Evolutionary conservation across 2,329 filamentous ascomycete genomes (phyloP), one percentile per base, ranked within the genome.

Genomic region (Ascochyta lentis): DNA sequence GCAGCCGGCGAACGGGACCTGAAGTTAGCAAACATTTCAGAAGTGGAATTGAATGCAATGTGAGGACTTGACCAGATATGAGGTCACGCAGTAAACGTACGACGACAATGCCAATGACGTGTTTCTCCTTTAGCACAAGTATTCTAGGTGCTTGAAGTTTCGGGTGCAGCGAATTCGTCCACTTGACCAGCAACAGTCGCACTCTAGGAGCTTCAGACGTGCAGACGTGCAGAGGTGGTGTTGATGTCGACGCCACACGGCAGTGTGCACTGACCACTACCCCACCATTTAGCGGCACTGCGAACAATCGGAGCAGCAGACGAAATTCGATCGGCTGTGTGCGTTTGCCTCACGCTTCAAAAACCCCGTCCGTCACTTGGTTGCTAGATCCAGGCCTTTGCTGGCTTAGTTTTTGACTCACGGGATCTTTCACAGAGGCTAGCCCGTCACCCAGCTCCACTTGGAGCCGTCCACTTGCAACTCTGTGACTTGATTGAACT

Each of bases 1-100:
- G 3, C 79, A 80, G 60, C 78, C 78, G 6, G 61, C 58, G 0
- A 77, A 78, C 54, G 71, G 70, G 6, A 68, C 72, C 6, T 58
- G 49, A 37, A 10, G 29, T 2, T 31, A 4, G 29, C 4, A 31
- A 15, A 29, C 12, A 10, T 29, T 29, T 9, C 8, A 7, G 26
- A 7, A 26, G 6, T 26, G 19, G 19, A 19, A 19, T 19, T 19
- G 19, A 19, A 26, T 33, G 10, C 29, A 33, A 12, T 33, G 29
- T 12, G 29, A 33, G 24, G 24, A 8, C 6, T 26, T 26, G 24
- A 8, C 19, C 19, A 19, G 19, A 19, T 19, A 19, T 19, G 19
- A 19, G 19, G 19, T 19, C 19, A 19, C 19, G 19, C 19, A 26
- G 24, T 26, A 26, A 26, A 8, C 24, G 24, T 2, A 26, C 24